These are phyloP conservation scores for Plasmopara viticola DNA, from an alignment of 352 stramenopile genomes.

Conservation along the genomic window DNA sequence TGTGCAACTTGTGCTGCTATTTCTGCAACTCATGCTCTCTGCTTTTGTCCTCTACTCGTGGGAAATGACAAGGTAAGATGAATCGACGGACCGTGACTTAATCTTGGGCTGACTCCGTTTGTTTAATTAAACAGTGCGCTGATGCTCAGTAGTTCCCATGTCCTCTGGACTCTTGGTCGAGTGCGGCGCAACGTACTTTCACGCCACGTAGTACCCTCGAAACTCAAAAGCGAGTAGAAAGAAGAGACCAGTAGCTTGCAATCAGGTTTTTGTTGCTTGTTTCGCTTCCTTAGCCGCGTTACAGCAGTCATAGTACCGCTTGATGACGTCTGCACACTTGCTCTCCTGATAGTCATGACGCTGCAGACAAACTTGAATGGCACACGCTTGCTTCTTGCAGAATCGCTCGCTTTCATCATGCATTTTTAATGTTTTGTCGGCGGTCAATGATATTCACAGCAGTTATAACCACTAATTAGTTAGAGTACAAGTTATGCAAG, in stretches of 20 bases:
- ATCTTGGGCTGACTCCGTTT: neutral
- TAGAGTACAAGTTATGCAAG: no score
- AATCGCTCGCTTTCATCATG: constrained; percentile 27
- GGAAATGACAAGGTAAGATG: constrained; percentile 35
- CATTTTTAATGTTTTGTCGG: constrained; percentile 6
- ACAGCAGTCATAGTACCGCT: constrained; percentile 74
- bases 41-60: constrained; percentile 26
- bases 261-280: constrained; percentile 3
- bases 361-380: constrained; percentile 80
- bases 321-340: constrained; percentile 52
- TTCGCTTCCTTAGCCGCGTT: constrained; percentile 36
- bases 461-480: no score
- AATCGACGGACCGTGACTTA: neutral
- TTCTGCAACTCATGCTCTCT: constrained; percentile 22
- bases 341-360: constrained; percentile 66
- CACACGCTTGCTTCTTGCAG: constrained; percentile 72
- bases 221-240: constrained; percentile 16
- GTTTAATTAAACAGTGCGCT: constrained; percentile 19
- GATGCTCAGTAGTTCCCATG: constrained; percentile 40
- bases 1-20: constrained; percentile 28
- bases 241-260: neutral
- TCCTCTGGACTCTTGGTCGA: constrained; percentile 36
- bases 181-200: constrained; percentile 22
- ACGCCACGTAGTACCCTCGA: constrained; percentile 2
- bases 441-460: no score